These are phyloP conservation scores for Phytopythium cucurbitacearum DNA, from an alignment of 352 stramenopile species.

Conservation along the genomic window DNA sequence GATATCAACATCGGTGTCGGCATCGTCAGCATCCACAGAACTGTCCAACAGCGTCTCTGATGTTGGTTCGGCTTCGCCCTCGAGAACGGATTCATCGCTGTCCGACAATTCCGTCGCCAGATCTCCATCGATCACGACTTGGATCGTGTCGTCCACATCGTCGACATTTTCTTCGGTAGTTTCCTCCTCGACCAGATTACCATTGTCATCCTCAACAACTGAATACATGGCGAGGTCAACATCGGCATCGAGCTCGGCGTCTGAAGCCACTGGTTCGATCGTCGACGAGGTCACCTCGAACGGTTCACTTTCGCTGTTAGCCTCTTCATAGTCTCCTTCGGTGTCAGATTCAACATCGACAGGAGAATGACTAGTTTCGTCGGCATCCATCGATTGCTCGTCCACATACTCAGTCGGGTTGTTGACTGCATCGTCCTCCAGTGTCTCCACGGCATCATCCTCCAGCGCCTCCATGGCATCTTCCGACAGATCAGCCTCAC, in stretches of 20 bases:
- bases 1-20: not conserved
- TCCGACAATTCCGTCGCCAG: not conserved
- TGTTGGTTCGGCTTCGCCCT: not conserved
- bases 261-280: not conserved
- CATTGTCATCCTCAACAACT: not conserved
- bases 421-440: not conserved
- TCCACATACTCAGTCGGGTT: not conserved
- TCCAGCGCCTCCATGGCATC: conserved; percentile 3
- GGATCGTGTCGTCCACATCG: not conserved
- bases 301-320: not conserved
- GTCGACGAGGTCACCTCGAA: not conserved
- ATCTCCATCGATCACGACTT: not conserved
- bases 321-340: not conserved
- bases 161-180: not conserved
- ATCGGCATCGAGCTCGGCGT: conserved; percentile 2
- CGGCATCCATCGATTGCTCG: not conserved
- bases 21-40: not conserved
- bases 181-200: not conserved
- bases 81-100: not conserved
- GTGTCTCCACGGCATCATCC: conserved; percentile 1
- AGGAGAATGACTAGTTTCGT: not conserved
- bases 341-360: not conserved
- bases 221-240: conserved; percentile 1
- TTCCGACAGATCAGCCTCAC: not conserved
- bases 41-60: not conserved